phyloP scores from a whole-genome alignment of 495 filamentous ascomycete genomes.

The Penicillium waksmanii region DNA sequence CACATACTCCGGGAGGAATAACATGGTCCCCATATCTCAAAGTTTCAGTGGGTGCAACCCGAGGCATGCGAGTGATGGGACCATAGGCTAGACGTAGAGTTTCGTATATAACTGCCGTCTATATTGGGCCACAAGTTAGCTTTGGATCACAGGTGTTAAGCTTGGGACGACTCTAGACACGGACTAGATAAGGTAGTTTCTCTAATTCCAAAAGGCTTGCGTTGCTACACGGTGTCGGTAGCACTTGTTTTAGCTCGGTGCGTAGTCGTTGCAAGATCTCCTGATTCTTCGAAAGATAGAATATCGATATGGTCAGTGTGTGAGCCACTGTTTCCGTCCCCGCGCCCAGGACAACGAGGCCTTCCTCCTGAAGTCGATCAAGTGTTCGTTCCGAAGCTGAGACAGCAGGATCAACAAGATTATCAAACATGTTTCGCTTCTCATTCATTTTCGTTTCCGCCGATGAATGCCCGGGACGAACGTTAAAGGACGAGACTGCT shows the following conservation, averaged over 20 bases:
- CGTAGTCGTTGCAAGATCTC: conserved; percentile 20
- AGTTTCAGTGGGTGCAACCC: conserved; percentile 11
- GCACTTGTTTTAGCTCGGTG: conserved; percentile 29
- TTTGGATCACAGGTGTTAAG: neutral
- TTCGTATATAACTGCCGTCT: conserved; percentile 16
- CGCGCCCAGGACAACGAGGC: conserved; percentile 30
- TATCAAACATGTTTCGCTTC: conserved; percentile 1
- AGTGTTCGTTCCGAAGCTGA: conserved; percentile 28
- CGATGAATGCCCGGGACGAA: neutral
- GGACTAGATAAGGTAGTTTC: conserved; percentile 49
- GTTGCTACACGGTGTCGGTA: conserved; percentile 23
- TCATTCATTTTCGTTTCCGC: neutral
- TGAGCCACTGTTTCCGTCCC: conserved; percentile 41
- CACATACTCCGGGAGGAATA: conserved; percentile 17
- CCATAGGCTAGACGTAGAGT: conserved; percentile 11
- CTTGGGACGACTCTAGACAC: neutral
- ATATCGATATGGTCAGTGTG: conserved; percentile 30
- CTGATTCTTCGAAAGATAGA: conserved; percentile 34
- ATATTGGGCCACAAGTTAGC: neutral
- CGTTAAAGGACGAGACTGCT: neutral
- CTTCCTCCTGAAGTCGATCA: conserved; percentile 36
- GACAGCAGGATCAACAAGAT: conserved; percentile 15
- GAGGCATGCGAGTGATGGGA: conserved; percentile 4
- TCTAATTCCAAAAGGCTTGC: conserved; percentile 38
- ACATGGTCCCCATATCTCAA: conserved; percentile 11